These are phyloP conservation scores for Trichoderma lentiforme DNA, from an alignment of 2,329 filamentous ascomycete species.

Conservation along the genomic window DNA sequence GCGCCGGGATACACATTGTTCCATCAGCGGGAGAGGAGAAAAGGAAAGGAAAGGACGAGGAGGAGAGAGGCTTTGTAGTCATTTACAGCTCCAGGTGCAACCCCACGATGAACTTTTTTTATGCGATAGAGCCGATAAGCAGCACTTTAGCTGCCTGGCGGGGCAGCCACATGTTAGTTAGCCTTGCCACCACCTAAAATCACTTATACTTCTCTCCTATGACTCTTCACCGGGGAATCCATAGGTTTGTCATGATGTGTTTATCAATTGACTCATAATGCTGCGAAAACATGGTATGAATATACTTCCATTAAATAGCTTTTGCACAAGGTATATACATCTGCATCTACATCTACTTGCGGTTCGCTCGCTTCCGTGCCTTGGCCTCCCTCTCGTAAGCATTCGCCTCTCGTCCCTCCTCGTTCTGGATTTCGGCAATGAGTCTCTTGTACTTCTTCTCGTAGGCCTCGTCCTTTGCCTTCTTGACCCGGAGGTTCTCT, in stretches of 20 bases:
- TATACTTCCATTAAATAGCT: constrained; percentile 11
- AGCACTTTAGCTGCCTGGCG: neutral
- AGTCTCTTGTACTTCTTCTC: constrained; percentile 93
- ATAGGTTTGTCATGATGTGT: neutral
- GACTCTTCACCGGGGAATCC: neutral
- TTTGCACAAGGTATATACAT: neutral
- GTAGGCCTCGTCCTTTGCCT: constrained; percentile 87
- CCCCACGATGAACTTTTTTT: constrained; percentile 20
- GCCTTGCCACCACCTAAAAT: neutral
- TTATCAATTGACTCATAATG: neutral
- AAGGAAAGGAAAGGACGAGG: neutral
- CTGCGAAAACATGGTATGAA: neutral
- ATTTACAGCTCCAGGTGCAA: neutral
- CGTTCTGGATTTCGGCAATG: constrained; percentile 90
- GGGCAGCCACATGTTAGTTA: neutral
- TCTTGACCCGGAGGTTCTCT: constrained; percentile 88
- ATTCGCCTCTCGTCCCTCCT: constrained; percentile 84
- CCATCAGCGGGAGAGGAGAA: constrained; percentile 24
- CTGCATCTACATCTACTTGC: constrained; percentile 16
- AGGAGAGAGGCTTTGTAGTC: neutral
- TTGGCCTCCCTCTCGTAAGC: constrained; percentile 84
- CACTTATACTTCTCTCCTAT: neutral
- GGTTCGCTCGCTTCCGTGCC: constrained; percentile 61
- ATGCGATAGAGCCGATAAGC: constrained; percentile 10
- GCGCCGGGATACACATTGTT: constrained; percentile 29